Evolutionary conservation across 225 moss, liverwort and hornwort genomes (phyloP), one percentile per base, ranked within the genome.

Genomic region (Physcomitrium patens): DNA sequence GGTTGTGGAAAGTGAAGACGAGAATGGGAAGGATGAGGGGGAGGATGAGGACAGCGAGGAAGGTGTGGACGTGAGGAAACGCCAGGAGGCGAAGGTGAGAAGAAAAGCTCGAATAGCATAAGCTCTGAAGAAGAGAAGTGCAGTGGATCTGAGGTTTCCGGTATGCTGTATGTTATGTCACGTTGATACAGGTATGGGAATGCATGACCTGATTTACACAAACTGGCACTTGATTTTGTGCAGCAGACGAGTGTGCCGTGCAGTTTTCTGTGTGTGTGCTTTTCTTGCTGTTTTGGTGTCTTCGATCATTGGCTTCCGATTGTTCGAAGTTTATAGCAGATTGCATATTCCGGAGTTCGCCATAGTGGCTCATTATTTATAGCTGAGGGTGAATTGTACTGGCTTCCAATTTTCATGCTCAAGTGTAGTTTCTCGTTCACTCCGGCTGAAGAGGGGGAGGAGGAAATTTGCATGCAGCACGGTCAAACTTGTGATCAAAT

Each of bases 81-180:
- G 82, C 56, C 97, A 93, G 48, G 74, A 90, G 79, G 91, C 92
- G 19, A 96, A 88, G 81, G 81, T 89, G 27, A 91, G 85, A 67
- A 87, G 97, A 85, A 94, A 94, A 76, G 95, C 86, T 67, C 87
- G 97, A 61, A 89, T 86, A 73, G 90, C 87, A 76, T 91, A 99
- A 43, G 94, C 97, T 60, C 76, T 99, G 59, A 87, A 84, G 31
- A 91, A 94, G 84, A 86, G 97, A 73, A 99, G 94, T 81, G 94
- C 94, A 48, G 92, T 94, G 80, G 97, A 99, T 80, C 74, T 99
- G 78, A 85, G 97, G 20, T 99, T 94, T 67, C 97, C 97, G 12
- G 95, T 99, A 55, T 99, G 97, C 81, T 99, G 97, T 67, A 97
- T 97, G 71, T 89, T 97, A 77, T 94, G 97, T 60, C 97, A 97